Conservation (phyloP, 345 rosid genomes). For the Moricandia arvensis region DNA sequence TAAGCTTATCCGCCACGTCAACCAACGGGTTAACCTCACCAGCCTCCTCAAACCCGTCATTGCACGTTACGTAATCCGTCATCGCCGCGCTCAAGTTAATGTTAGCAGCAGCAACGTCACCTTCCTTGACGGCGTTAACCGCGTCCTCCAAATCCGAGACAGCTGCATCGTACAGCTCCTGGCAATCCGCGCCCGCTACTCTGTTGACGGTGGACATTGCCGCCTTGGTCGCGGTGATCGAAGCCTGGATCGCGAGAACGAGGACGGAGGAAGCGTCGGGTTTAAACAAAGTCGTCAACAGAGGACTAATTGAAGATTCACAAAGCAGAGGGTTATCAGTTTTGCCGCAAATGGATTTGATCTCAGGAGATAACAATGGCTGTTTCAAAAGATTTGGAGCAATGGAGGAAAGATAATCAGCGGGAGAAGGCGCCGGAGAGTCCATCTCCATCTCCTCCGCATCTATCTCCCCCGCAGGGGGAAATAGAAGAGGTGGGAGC, state of each 20-base stretch:
- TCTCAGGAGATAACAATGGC: constrained; percentile 17
- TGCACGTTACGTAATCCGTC: constrained; percentile 45
- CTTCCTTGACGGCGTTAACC: constrained; percentile 32
- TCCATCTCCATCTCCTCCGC: too few relatives aligned
- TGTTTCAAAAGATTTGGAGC: not conserved
- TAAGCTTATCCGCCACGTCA: constrained; percentile 29
- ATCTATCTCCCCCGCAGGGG: too few relatives aligned
- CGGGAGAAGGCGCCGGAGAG: not conserved
- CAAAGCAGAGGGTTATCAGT: constrained; percentile 47
- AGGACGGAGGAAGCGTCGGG: constrained; percentile 37
- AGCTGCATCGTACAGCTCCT: constrained; percentile 41
- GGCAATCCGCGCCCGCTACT: constrained; percentile 37
- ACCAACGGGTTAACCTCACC: constrained; percentile 37
- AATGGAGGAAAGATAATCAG: not conserved
- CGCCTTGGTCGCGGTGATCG: constrained; percentile 20
- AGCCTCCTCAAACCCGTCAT: constrained; percentile 40
- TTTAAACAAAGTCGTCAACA: constrained; percentile 8
- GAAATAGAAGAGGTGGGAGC: too few relatives aligned
- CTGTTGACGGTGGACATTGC: not conserved
- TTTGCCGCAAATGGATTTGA: constrained; percentile 37
- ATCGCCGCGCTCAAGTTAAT: constrained; percentile 51
- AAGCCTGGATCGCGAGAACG: constrained; percentile 41
- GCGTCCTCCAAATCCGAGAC: constrained; percentile 45
- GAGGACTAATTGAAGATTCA: constrained; percentile 32
- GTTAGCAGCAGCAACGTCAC: constrained; percentile 44